Evolutionary conservation across 2,329 filamentous ascomycete species (phyloP), one percentile per base, ranked within the genome.

Genomic region (Colletotrichum spinosum): DNA sequence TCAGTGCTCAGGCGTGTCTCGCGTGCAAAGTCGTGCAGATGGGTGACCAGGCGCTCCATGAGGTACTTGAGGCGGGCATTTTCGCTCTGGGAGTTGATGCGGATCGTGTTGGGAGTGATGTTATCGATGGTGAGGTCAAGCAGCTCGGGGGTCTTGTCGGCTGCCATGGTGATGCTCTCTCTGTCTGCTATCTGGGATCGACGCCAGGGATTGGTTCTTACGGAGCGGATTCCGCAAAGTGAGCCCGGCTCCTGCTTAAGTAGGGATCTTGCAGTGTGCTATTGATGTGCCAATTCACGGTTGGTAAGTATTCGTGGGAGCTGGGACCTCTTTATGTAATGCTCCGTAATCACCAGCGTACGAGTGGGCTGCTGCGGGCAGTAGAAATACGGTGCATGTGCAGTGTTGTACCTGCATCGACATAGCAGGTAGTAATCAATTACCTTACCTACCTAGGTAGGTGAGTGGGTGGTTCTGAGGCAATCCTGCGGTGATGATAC

Each of bases 1-100:
- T 85, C 78, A 5, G 88, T 91, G 70, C 86, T 91, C 35, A 94
- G 83, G 48, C 91, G 80, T 0, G 91, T 93, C 74, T 94, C 92
- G 39, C 91, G 83, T 1, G 90, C 90, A 73, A 93, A 92, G 75
- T 93, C 90, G 76, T 94, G 92, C 0, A 94, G 78, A 76, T 94
- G 91, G 2, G 85, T 85, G 35, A 93, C 89, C 1, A 93, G 83
- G 7, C 89, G 81, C 70, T 92, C 88, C 60, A 94, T 81, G 25
- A 94, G 76, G 72, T 90, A 93, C 69, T 86, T 89, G 59, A 91
- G 76, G 12, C 91, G 84, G 7, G 82, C 77, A 70, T 92, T 84
- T 3, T 80, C 73, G 71, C 86, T 86, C 76, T 88, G 84, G 0
- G 90, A 90, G 77, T 94, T 94, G 75, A 93, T 91, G 46, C 82